A percentile compares a stretch with the other conserved stretches of the same genome.
phyloP scores from a whole-genome alignment of 441 rosid genomes.

The Isatis lusitanica region DNA sequence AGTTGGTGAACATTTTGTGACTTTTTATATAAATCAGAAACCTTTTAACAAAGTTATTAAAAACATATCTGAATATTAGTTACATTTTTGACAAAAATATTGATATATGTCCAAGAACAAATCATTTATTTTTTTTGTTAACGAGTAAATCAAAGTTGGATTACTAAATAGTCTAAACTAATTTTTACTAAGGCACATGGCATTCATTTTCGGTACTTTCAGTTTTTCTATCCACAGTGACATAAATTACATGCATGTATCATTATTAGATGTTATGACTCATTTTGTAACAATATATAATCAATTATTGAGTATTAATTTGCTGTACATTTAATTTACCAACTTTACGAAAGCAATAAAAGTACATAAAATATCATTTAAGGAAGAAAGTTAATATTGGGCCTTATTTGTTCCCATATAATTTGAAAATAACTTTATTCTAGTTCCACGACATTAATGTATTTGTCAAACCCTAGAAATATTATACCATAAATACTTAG shows the following conservation, averaged over 20 bases:
- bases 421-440: background rate
- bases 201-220: background rate
- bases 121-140: no score
- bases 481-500: slow-evolving; percentile 8
- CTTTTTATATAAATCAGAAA: background rate
- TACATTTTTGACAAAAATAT: no score
- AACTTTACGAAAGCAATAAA: background rate
- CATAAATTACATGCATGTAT: slow-evolving; percentile 1
- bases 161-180: background rate
- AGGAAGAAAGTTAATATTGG: slow-evolving; percentile 6
- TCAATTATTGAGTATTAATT: background rate
- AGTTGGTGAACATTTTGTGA: background rate
- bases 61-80: no score
- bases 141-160: background rate
- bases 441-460: slow-evolving; percentile 4
- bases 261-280: background rate
- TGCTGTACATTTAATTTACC: background rate
- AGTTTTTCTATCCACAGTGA: background rate
- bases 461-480: slow-evolving; percentile 1
- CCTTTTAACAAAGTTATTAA: background rate
- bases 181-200: background rate
- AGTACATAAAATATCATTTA: background rate
- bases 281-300: background rate
- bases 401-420: slow-evolving; percentile 19
- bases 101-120: background rate